Base-by-base conservation (phyloP, 2,329 filamentous ascomycete genomes). In the Sarocladiaceae sp. region DNA sequence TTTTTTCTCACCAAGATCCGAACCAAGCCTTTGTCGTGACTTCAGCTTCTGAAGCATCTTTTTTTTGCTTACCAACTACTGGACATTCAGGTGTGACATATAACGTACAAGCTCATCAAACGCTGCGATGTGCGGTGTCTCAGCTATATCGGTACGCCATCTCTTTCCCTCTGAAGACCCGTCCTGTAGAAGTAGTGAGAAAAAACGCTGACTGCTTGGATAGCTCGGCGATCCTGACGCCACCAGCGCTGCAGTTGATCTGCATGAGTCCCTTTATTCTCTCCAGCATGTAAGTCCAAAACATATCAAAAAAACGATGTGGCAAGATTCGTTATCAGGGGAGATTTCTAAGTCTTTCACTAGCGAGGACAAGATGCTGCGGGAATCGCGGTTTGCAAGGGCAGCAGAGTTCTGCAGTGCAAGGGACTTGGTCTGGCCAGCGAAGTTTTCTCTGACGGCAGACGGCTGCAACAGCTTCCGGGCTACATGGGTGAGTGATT, bases 341-440 rank as follows among this genome's bases (percentile, higher is more conserved):
- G 33, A 8, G 15, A 40, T 23, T 18, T 15, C n/a, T 5, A 13
- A n/a, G 12, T 33, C 36, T 31, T 44, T 20, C 6, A 40, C n/a
- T 70, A 91, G 66, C 81, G 88, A 63, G 89, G 90, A 51, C 90
- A 95, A 68, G 91, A 96, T 84, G 91, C 91, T 48, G 88, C 85
- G 52, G 91, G 91, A 57, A 93, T 96, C 60, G 83, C 90, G 75
- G 61, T 90, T 77, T 77, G 86, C 79, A 59, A 79, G 74, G 88
- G 88, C 31, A 91, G 92, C 56, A 80, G 90, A 39, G 86, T 96
- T 59, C 93, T 87, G 66, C 90, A 95, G 66, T 87, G 88, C 75
- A 97, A 97, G 73, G 90, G 90, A 58, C 90, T 91, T 64, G 92
- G 91, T 52, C 87, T 96, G 79, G 91, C 88, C 36, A 82, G 86